Evolutionary conservation across 805 yeast species (phyloP).

Genomic region (Metschnikowia proteae): DNA sequence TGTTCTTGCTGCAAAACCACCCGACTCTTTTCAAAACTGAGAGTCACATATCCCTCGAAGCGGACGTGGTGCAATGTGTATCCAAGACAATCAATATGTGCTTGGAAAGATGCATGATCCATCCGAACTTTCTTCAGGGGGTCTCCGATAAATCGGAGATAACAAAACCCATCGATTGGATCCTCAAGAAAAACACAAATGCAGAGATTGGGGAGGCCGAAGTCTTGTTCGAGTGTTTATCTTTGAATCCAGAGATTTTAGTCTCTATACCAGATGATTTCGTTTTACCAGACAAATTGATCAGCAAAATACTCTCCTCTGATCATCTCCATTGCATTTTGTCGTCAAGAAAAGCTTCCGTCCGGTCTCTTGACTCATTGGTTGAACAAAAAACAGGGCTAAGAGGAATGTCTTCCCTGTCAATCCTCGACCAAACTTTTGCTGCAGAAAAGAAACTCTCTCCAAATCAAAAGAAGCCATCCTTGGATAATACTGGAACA

Average conservation of each 20-base stretch:
- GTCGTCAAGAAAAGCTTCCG: not conserved
- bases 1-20: slow-evolving; percentile 25
- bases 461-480: not conserved
- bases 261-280: slow-evolving; percentile 14
- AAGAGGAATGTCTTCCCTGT: not conserved
- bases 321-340: not conserved
- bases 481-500: not conserved
- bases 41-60: slow-evolving; percentile 33
- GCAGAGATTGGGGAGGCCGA: slow-evolving; percentile 18
- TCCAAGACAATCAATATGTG: slow-evolving; percentile 13
- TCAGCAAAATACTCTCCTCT: slow-evolving; percentile 6
- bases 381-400: not conserved
- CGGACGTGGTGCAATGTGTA: slow-evolving; percentile 24
- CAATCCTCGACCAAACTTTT: not conserved
- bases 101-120: slow-evolving; percentile 35
- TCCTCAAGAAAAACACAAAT: slow-evolving; percentile 11
- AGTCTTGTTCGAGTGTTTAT: slow-evolving; percentile 19
- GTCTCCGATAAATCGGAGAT: slow-evolving; percentile 22
- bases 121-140: slow-evolving; percentile 43
- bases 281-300: slow-evolving; percentile 5
- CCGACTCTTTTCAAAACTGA: slow-evolving; percentile 13
- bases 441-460: not conserved
- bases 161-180: slow-evolving; percentile 22
- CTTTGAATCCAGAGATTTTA: slow-evolving; percentile 19
- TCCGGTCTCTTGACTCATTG: not conserved